Evolutionary conservation across 345 rosid genomes (phyloP).

Genomic region (Rhizophora apiculata): DNA sequence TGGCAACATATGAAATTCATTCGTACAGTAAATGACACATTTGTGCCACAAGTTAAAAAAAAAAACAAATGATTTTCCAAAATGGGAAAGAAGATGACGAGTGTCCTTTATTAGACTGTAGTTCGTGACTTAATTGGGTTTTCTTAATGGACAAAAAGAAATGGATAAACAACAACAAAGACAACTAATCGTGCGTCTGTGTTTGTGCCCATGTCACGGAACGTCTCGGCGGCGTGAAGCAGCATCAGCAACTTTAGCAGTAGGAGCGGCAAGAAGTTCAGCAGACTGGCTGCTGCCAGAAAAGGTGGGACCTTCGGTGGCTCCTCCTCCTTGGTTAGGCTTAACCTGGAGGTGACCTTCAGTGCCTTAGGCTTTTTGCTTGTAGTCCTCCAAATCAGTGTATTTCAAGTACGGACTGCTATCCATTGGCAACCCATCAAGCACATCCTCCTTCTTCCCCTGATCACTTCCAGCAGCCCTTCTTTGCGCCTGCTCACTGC

Average conservation of each 20-base stretch:
- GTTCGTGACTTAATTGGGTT: no score
- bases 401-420: conserved; percentile 45
- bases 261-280: not conserved
- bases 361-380: conserved; percentile 44
- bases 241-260: not conserved
- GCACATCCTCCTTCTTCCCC: conserved; percentile 5
- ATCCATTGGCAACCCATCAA: conserved; percentile 41
- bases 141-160: no score
- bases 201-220: not conserved
- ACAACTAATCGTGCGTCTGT: no score
- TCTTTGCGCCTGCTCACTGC: not conserved
- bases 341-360: conserved; percentile 46
- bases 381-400: conserved; percentile 45
- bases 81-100: no score
- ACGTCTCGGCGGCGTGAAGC: conserved; percentile 22
- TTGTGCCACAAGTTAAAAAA: no score
- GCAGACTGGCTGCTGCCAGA: conserved; percentile 27
- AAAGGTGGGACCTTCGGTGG: conserved; percentile 54
- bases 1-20: no score
- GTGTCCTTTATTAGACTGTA: no score
- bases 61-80: no score
- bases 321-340: conserved; percentile 38
- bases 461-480: not conserved
- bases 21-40: no score
- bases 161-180: no score